Evolutionary conservation across 805 yeast species (phyloP).

Genomic region (Cyberlindnera japonica): DNA sequence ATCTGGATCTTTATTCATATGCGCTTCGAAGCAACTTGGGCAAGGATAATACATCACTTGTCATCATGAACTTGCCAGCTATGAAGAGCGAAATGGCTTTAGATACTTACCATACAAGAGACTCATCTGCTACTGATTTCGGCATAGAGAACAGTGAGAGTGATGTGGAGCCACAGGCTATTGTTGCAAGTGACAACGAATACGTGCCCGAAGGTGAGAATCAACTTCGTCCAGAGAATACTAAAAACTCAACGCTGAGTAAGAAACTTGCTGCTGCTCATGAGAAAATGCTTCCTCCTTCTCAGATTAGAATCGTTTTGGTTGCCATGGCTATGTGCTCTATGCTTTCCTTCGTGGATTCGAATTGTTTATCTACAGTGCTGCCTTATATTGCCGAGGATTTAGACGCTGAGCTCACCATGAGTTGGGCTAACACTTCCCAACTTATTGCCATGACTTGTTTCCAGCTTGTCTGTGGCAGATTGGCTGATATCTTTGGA

Average conservation of each 20-base stretch:
- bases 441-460: conserved; percentile 48
- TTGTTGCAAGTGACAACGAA: too few species aligned
- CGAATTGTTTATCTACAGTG: conserved; percentile 21
- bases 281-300: conserved; percentile 10
- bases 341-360: conserved; percentile 20
- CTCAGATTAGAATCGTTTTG: conserved; percentile 13
- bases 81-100: too few species aligned
- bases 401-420: conserved; percentile 43
- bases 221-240: conserved; percentile 2
- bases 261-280: conserved; percentile 22
- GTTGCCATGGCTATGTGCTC: conserved; percentile 19
- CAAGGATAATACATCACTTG: too few species aligned
- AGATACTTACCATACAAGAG: too few species aligned
- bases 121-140: too few species aligned
- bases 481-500: conserved; percentile 56
- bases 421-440: conserved; percentile 61
- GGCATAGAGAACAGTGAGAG: too few species aligned
- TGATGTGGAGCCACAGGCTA: too few species aligned
- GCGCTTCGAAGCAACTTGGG: too few species aligned
- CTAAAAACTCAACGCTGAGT: conserved; percentile 9
- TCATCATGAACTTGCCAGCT: too few species aligned
- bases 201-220: conserved; percentile 8
- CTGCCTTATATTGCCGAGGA: conserved; percentile 44
- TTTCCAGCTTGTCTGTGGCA: conserved; percentile 51
- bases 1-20: too few species aligned